phyloP scores from a whole-genome alignment of 2,329 filamentous ascomycete species.

The Phyllosticta citriasiana region DNA sequence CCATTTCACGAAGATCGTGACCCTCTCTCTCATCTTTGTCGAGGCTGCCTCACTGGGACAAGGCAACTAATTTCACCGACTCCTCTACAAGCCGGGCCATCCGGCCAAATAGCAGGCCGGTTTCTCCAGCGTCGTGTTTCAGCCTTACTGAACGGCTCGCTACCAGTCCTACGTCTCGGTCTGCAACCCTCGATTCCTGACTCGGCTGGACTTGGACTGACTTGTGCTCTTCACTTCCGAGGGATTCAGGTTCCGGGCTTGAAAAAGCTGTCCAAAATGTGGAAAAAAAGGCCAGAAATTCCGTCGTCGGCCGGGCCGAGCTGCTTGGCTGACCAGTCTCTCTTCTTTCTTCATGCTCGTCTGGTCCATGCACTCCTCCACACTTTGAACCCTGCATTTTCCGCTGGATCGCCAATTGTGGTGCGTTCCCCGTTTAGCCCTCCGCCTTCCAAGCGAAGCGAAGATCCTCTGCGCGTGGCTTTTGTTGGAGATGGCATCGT shows the following conservation, averaged over 20 bases:
- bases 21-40: neutral
- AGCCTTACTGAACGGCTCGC: neutral
- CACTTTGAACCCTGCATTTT: neutral
- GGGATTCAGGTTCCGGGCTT: neutral
- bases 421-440: neutral
- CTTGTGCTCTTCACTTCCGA: neutral
- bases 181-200: neutral
- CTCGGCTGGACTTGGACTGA: neutral
- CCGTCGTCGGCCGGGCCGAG: neutral
- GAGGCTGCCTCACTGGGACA: neutral
- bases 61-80: neutral
- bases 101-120: neutral
- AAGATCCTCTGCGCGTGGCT: neutral
- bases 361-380: neutral
- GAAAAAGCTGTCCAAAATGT: neutral
- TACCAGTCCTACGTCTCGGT: neutral
- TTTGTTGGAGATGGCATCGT: neutral
- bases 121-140: neutral
- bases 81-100: neutral
- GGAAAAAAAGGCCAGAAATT: neutral
- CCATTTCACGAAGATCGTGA: neutral
- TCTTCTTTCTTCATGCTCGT: neutral
- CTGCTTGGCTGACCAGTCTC: neutral
- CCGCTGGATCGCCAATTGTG: neutral
- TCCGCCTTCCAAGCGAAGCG: neutral